Evolutionary conservation across 306 rosid genomes (phyloP), one percentile per base, ranked within the genome.

Genomic region (Myrica gale): DNA sequence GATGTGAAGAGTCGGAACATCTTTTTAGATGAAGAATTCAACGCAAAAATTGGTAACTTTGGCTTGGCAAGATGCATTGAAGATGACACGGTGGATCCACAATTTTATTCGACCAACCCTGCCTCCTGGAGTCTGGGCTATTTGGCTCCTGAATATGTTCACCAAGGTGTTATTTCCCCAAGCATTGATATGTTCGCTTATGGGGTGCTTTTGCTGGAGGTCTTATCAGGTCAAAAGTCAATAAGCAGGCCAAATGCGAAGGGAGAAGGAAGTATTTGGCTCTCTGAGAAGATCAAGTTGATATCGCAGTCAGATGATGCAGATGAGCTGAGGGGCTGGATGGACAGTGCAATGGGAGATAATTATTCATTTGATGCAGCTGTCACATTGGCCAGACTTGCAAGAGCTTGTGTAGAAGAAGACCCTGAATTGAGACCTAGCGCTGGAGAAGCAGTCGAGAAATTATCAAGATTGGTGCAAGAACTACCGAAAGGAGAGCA

Each of bases 21-120:
- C 61, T 92, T 94, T 74, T 55, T 94, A 46, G 97, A 94, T 57
- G 98, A 94, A 82, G 98, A 92, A 9, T 90, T 94, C 87, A 84
- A 85, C 43, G 97, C 97, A 5, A 92, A 87, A 83, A 32, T 94
- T 53, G 97, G 97, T 5, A 89, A 87, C 20, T 89, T 92, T 47
- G 97, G 98, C 50, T 84, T 91, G 91, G 84, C 89, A 55, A 82
- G 74, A 26, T 91, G 92, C 73, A 91, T 66, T 21, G 91, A 83
- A 74, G 75, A 80, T 48, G 89, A 85, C 19, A 72, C 74, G 21
- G 85, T 80, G 19, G 89, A 87, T 51, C 85, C 91, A 7, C 57
- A 74, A 20, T 77, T 82, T 70, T 76, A 80, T 79, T 82, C 91
- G 41, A 78, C 87, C 21, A 87, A 87, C 65, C 88, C 82, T 19